Evolutionary conservation across 2,329 filamentous ascomycete genomes (phyloP).

Genomic region (Nemania abortiva): DNA sequence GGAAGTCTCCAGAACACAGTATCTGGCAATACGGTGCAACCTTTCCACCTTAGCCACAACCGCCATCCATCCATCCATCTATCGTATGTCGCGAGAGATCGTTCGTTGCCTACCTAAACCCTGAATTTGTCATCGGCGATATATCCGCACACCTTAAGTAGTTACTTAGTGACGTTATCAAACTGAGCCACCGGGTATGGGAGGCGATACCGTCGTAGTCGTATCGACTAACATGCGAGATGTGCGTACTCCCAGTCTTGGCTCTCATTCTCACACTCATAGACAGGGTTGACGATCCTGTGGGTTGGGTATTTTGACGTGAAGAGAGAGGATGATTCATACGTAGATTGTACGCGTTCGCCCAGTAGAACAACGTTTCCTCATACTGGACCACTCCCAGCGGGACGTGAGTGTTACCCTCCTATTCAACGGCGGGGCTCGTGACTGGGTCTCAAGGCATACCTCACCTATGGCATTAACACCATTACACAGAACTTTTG

Average conservation of each 20-base stretch:
- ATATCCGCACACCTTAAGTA: not conserved
- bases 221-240: slow-evolving; percentile 11
- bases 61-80: not conserved
- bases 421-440: slow-evolving; percentile 25
- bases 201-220: slow-evolving; percentile 15
- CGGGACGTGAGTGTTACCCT: slow-evolving; percentile 20
- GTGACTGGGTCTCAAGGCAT: slow-evolving; percentile 34
- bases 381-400: not conserved
- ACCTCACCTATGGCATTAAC: slow-evolving; percentile 9
- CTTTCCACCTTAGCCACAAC: not conserved
- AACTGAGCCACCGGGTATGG: not conserved
- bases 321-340: not conserved
- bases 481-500: slow-evolving; percentile 7
- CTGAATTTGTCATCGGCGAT: not conserved
- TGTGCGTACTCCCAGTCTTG: not conserved
- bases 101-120: not conserved
- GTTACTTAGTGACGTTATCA: not conserved
- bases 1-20: slow-evolving; percentile 8
- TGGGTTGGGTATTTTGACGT: slow-evolving; percentile 38
- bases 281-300: slow-evolving; percentile 23
- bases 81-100: not conserved
- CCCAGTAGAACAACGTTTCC: slow-evolving; percentile 4
- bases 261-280: not conserved
- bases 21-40: not conserved
- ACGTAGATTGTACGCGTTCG: not conserved